These are phyloP conservation scores for Coniella lustricola DNA, from an alignment of 2,329 filamentous ascomycete genomes.

Conservation along the genomic window DNA sequence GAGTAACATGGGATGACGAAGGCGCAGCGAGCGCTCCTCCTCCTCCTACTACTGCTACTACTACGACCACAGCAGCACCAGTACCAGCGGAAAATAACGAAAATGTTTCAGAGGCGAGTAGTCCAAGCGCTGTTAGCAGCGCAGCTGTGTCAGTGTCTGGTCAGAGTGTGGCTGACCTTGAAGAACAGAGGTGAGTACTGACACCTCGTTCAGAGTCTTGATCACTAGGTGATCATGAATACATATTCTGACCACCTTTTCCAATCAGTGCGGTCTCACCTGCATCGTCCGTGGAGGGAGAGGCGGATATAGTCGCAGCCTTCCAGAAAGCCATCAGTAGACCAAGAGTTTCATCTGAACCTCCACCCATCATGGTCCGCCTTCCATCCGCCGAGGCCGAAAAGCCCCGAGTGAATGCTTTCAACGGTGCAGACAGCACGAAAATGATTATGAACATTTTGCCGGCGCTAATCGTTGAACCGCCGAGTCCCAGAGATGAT, in stretches of 20 bases:
- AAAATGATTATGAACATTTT: neutral
- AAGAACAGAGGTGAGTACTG: conserved; percentile 11
- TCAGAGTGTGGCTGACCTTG: conserved; percentile 3
- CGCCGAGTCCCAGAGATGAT: neutral
- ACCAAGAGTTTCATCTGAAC: neutral
- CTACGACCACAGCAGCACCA: neutral
- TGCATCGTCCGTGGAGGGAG: conserved; percentile 1
- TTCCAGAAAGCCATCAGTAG: neutral
- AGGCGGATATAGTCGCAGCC: neutral
- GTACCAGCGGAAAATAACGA: neutral
- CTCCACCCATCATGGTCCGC: neutral
- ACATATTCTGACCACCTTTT: neutral
- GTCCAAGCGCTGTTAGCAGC: conserved; percentile 2
- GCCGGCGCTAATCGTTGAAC: neutral
- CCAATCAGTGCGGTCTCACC: neutral
- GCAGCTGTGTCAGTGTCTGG: conserved; percentile 13
- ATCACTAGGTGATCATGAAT: too few species aligned
- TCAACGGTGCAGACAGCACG: neutral
- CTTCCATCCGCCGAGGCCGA: neutral
- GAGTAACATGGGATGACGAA: conserved; percentile 23
- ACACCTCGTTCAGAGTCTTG: neutral
- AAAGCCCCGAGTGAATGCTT: neutral
- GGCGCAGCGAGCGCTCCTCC: neutral
- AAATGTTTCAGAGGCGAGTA: conserved; percentile 5
- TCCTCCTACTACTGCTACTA: neutral